Conservation (phyloP, 2,329 filamentous ascomycete species). For the Thielaviopsis ethacetica region DNA sequence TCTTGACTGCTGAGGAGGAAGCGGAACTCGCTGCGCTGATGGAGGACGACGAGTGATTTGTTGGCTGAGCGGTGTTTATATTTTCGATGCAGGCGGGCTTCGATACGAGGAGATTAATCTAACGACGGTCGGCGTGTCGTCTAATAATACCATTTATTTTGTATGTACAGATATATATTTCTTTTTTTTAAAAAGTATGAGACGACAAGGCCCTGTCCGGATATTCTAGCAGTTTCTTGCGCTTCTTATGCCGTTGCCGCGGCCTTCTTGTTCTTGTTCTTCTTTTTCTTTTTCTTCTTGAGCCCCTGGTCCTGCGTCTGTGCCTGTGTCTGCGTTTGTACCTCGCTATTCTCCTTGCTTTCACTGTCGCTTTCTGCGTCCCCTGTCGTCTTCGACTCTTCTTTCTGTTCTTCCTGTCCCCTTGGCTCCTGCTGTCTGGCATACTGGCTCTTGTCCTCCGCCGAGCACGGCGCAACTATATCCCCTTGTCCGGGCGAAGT, state of each 20-base stretch:
- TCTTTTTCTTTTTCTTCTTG: not conserved
- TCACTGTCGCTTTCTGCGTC: not conserved
- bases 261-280: conserved; percentile 8
- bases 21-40: conserved; percentile 82
- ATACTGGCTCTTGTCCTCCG: not conserved
- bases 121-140: no score
- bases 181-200: no score
- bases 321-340: not conserved
- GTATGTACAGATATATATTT: no score
- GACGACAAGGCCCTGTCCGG: not conserved
- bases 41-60: conserved; percentile 36
- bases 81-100: no score
- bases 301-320: no score
- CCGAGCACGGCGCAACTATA: not conserved
- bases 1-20: conserved; percentile 80
- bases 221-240: not conserved
- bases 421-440: no score
- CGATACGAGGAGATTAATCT: no score
- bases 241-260: not conserved
- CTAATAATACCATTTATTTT: no score
- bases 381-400: not conserved
- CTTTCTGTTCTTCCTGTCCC: not conserved
- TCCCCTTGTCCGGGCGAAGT: no score
- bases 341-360: not conserved
- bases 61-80: not conserved